Evolutionary conservation across 148 eudicot genomes (phyloP).

Genomic region (Gaultheria prostrata): DNA sequence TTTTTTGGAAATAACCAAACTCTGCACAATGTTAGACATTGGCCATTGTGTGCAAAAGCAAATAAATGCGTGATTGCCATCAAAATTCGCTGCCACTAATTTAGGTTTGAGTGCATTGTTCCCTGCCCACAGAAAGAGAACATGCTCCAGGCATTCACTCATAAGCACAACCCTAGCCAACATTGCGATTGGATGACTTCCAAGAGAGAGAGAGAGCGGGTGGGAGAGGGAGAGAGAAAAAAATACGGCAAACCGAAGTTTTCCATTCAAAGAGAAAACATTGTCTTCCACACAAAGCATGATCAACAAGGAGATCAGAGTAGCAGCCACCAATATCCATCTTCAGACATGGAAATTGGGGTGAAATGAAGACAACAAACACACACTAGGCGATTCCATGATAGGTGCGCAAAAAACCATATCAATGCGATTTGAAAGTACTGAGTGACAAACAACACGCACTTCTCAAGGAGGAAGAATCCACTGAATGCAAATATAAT

Average conservation of each 20-base stretch:
- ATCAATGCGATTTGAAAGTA: constrained; percentile 1
- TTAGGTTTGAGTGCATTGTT: too few relatives aligned
- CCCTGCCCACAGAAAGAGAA: too few relatives aligned
- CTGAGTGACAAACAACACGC: constrained; percentile 15
- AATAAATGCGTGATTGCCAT: too few relatives aligned
- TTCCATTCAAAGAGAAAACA: constrained; percentile 14
- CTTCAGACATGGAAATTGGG: background rate
- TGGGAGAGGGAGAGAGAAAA: too few relatives aligned
- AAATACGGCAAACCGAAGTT: background rate
- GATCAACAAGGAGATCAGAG: constrained; percentile 9
- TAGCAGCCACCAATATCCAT: background rate
- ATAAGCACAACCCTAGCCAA: background rate
- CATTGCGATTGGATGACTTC: background rate
- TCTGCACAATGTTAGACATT: too few relatives aligned
- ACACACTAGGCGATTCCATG: constrained; percentile 6
- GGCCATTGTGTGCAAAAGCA: too few relatives aligned
- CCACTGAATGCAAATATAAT: constrained; percentile 18
- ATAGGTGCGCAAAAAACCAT: constrained; percentile 18
- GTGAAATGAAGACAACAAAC: constrained; percentile 3
- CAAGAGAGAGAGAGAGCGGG: background rate
- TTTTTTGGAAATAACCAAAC: too few relatives aligned
- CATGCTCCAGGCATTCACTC: too few relatives aligned
- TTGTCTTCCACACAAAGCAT: constrained; percentile 3
- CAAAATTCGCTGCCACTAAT: too few relatives aligned
- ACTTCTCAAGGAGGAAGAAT: constrained; percentile 18